These are phyloP conservation scores for Amylostereum chailletii DNA, from an alignment of 1,284 basidiomycete species.

Conservation along the genomic window DNA sequence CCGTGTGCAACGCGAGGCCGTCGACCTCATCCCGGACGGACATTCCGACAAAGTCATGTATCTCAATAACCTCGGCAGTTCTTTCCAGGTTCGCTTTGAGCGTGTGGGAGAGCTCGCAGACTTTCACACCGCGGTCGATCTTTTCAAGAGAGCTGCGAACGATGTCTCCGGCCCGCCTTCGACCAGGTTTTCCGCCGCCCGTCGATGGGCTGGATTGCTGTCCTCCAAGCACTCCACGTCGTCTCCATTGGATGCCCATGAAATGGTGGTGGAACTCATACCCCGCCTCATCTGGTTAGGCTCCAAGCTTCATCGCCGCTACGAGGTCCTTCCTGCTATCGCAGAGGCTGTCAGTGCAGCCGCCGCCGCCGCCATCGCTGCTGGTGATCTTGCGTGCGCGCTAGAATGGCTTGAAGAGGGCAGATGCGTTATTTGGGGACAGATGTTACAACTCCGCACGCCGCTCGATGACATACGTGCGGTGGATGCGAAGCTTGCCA, in stretches of 20 bases:
- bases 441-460: background rate
- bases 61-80: background rate
- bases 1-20: background rate
- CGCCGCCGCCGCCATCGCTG: background rate
- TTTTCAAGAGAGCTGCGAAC: background rate
- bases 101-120: slow-evolving; percentile 11
- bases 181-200: too few relatives aligned
- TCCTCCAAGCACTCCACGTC: too few relatives aligned
- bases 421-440: background rate
- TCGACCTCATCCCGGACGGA: background rate
- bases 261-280: background rate
- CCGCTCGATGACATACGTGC: background rate
- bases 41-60: background rate
- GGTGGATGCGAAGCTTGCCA: background rate
- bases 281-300: background rate
- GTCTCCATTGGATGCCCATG: too few relatives aligned
- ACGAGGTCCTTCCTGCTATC: background rate
- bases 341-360: background rate
- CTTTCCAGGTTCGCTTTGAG: slow-evolving; percentile 18
- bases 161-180: too few relatives aligned
- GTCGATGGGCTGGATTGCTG: too few relatives aligned
- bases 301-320: background rate
- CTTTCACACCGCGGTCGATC: slow-evolving; percentile 5
- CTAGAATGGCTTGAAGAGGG: background rate
- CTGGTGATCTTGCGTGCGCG: background rate